A percentile compares a stretch with the other conserved stretches of the same genome.
These are phyloP conservation scores for Helicostylum pulchrum DNA, from an alignment of 192 early-diverging fungal species.

Conservation along the genomic window DNA sequence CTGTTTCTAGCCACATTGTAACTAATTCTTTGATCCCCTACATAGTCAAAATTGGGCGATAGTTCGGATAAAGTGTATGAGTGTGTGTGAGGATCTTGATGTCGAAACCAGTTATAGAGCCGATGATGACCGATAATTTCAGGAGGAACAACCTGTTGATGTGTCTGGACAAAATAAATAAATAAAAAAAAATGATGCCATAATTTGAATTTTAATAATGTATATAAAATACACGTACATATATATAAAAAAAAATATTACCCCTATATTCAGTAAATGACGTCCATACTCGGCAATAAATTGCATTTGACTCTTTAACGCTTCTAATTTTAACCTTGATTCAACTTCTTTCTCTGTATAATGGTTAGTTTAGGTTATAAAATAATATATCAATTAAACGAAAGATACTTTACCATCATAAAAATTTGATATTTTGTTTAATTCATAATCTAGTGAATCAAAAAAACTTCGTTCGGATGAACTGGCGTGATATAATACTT, in stretches of 20 bases:
- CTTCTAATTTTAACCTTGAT: slow-evolving; percentile 42
- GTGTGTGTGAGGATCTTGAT: slow-evolving; percentile 2
- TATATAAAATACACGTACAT: too few relatives aligned
- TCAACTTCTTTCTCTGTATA: slow-evolving; percentile 45
- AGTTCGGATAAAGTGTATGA: slow-evolving; percentile 9
- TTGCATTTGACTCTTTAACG: slow-evolving; percentile 43
- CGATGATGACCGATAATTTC: slow-evolving; percentile 1
- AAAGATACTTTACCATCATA: slow-evolving; percentile 42
- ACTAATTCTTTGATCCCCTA: slow-evolving; percentile 19
- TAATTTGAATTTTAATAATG: too few relatives aligned
- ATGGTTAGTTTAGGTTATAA: background rate
- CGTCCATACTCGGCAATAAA: slow-evolving; percentile 45
- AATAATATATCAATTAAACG: background rate
- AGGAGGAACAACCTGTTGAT: background rate
- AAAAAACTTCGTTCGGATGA: slow-evolving; percentile 41
- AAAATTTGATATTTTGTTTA: slow-evolving; percentile 42
- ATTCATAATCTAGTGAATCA: slow-evolving; percentile 38
- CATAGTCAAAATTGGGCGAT: background rate
- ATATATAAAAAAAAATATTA: background rate
- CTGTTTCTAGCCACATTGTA: slow-evolving; percentile 41
- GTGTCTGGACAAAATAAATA: too few relatives aligned
- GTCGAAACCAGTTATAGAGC: slow-evolving; percentile 9
- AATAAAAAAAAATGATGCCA: too few relatives aligned
- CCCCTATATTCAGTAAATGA: slow-evolving; percentile 32
- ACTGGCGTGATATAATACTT: slow-evolving; percentile 30